A percentile compares a stretch with the other conserved stretches of the same genome.
phyloP scores from a whole-genome alignment of 2,329 filamentous ascomycete species.

The Phaeoacremonium minimum region DNA sequence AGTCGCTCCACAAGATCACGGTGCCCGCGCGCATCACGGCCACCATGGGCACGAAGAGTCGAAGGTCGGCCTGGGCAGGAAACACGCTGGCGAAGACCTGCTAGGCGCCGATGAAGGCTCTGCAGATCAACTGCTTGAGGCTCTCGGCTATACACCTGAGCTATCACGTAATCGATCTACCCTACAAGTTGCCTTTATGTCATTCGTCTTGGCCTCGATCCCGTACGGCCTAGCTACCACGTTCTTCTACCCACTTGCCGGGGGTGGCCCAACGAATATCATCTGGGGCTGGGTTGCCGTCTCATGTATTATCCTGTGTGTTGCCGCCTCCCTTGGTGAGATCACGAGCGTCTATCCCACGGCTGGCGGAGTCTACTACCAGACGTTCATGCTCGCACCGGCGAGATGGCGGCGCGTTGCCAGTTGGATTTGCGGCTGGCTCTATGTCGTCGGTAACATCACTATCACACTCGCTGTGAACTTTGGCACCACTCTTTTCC shows the following conservation, averaged over 20 bases:
- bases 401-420: constrained; percentile 55
- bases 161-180: constrained; percentile 62
- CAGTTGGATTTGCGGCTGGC: constrained; percentile 71
- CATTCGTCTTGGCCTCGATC: constrained; percentile 70
- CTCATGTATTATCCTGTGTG: constrained; percentile 66
- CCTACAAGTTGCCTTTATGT: constrained; percentile 69
- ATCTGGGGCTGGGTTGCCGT: constrained; percentile 71
- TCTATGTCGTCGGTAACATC: constrained; percentile 75
- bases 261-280: constrained; percentile 64
- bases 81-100: too few species aligned
- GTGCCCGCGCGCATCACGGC: too few species aligned
- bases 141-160: constrained; percentile 64
- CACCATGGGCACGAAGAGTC: too few species aligned
- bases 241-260: constrained; percentile 61
- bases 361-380: constrained; percentile 75
- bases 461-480: constrained; percentile 81
- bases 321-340: constrained; percentile 67
- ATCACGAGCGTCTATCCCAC: constrained; percentile 74
- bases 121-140: constrained; percentile 59
- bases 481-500: constrained; percentile 69
- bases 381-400: constrained; percentile 70
- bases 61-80: too few species aligned
- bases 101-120: constrained; percentile 30
- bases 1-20: too few species aligned
- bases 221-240: constrained; percentile 71